Evolutionary conservation across 1,284 basidiomycete genomes (phyloP), one percentile per base, ranked within the genome.

Genomic region (Austropuccinia psidii): DNA sequence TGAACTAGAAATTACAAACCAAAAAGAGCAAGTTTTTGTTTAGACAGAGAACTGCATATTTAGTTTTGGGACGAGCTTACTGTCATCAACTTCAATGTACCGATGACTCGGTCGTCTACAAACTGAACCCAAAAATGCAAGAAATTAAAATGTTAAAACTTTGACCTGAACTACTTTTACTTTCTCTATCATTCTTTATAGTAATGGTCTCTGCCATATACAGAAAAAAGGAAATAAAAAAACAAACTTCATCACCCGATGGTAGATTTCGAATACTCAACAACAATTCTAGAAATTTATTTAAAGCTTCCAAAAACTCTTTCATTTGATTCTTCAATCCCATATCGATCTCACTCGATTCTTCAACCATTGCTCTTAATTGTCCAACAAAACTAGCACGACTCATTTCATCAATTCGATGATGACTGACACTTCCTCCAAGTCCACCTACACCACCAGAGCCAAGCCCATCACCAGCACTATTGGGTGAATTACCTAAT

Each of bases 361-460:
- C 21, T 15, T 15, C 50, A 8, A 24, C 96, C 3, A 96, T 84
- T 75, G 88, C 86, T 15, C 92, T 87, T 57, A 98, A 85, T 76
- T 96, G 91, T n/a, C 88, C 86, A 77, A 98, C 89, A 83, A 98
- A 98, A 82, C 95, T 94, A 7, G 91, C 89, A 43, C 93, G 77
- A 35, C 50, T 75, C 68, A 73, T 72, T 33, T 57, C 66, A 35
- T 73, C 68, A 35, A 50, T 45, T 11, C 47, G 33, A 43, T 19
- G 37, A n/a, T 45, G 39, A 3, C 52, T 27, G n/a, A n/a, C n/a
- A n/a, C n/a, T 15, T 21, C 70, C 31, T 11, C 21, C 33, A 11
- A 41, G 17, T 21, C 31, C 19, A 37, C 27, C 41, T 21, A 52
- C 33, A 73, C 85, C 24, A 91, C 91, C 61, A 93, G 89, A 78